Base-by-base conservation (phyloP, 140 eudicot genomes). In the Anethum foeniculum region DNA sequence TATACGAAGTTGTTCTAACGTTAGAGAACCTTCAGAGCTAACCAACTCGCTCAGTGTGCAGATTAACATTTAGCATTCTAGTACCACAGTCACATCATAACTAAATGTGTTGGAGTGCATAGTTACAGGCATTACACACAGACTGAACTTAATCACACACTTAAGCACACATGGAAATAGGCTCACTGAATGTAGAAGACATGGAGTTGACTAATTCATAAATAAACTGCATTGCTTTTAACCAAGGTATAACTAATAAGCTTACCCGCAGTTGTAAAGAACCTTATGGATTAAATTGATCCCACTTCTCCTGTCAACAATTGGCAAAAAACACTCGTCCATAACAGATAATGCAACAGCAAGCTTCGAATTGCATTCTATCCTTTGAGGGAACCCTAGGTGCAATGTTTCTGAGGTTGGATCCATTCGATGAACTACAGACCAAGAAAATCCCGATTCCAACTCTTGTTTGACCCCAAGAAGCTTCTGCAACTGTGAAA, bases 331-430 rank as follows among this genome's bases (percentile, higher is more conserved):
- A 77, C 99, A 96, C 82, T 96, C 99, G 60, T 93, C 90, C 88
- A 96, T 91, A 56, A 96, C 89, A 69, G 96, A 86, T 39, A 85
- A 88, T 54, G 99, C 98, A 84, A 96, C 91, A 82, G 98, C 98
- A 56, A 96, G 88, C 88, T 96, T 96, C 46, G 99, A 90, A 85
- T 96, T 96, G 90, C 98, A 91, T 84, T 96, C 99, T 84, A 93
- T 96, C 81, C 83, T 93, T 75, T 87, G 92, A 74, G 97, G 69
- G 73, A 84, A 84, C 75, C 90, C 96, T 67, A 78, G 85, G 38
- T 85, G 89, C 21, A 89, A 80, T 1, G 80, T 32, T 84, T 93
- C 98, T 71, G 90, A 81, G 52, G 84, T 86, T 30, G 86, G 52
- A 83, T 91, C 91, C 39, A 90, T 85, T 71, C 98, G 84, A 82